These are phyloP conservation scores for Nepenthes alata DNA, from an alignment of 179 eudicot genomes.

Conservation along the genomic window DNA sequence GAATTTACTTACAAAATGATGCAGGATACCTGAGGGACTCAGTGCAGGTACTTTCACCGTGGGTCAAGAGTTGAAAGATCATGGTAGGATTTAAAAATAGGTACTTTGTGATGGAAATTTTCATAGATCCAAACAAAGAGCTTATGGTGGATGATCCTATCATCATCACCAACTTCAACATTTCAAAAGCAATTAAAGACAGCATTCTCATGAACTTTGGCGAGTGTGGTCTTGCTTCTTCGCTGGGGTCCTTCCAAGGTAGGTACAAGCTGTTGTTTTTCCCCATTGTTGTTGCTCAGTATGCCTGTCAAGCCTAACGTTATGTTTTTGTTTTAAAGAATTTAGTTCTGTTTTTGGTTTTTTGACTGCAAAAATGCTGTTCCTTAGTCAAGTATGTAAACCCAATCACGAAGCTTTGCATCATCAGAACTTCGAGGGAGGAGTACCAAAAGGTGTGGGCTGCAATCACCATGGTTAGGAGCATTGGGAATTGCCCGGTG, in stretches of 20 bases:
- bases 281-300: background rate
- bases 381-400: conserved; percentile 77
- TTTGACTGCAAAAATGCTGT: conserved; percentile 4
- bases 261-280: conserved; percentile 2
- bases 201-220: conserved; percentile 80
- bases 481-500: conserved; percentile 59
- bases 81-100: conserved; percentile 93
- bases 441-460: conserved; percentile 80
- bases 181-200: conserved; percentile 60
- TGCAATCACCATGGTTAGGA: conserved; percentile 67
- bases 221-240: conserved; percentile 84
- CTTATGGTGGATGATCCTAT: conserved; percentile 46
- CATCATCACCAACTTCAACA: conserved; percentile 44
- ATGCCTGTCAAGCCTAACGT: background rate
- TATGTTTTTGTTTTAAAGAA: background rate
- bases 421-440: conserved; percentile 76
- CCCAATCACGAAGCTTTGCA: conserved; percentile 70
- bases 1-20: background rate
- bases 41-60: background rate
- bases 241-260: conserved; percentile 69
- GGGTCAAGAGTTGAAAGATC: conserved; percentile 5
- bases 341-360: background rate
- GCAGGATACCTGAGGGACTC: background rate
- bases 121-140: conserved; percentile 55
- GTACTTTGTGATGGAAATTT: conserved; percentile 78